phyloP scores from a whole-genome alignment of 805 yeast species.

The Grigorovia jiainica region DNA sequence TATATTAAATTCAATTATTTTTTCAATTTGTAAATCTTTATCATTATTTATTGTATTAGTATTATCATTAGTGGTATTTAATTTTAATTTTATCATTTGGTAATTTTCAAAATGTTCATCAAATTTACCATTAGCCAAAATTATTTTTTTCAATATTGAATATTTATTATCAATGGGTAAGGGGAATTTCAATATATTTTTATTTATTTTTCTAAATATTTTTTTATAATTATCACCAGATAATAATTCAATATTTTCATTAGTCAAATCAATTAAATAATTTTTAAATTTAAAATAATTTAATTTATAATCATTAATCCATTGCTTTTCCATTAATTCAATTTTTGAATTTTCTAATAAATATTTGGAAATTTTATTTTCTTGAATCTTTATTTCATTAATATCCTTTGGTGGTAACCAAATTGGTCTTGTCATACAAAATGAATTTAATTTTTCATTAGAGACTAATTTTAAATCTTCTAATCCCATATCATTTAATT shows the following conservation, averaged over 20 bases:
- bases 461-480: conserved; percentile 55
- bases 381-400: conserved; percentile 45
- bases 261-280: neutral
- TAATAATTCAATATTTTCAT: no score
- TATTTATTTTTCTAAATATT: conserved; percentile 29
- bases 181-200: conserved; percentile 23
- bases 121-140: neutral
- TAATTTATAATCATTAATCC: conserved; percentile 1
- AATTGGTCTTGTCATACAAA: conserved; percentile 55
- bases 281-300: neutral
- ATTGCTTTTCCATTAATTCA: conserved; percentile 1
- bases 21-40: conserved; percentile 22
- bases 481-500: conserved; percentile 31
- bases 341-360: neutral
- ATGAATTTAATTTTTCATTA: conserved; percentile 42
- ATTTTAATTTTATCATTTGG: no score
- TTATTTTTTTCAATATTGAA: neutral
- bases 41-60: conserved; percentile 20
- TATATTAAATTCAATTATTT: conserved; percentile 12
- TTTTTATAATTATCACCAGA: conserved; percentile 12
- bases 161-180: neutral
- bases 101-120: conserved; percentile 18
- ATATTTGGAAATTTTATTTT: conserved; percentile 15
- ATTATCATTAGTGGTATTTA: no score
- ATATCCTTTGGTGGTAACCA: conserved; percentile 59